Conservation (phyloP, 2,329 filamentous ascomycete genomes). For the Canariomyces notabilis region DNA sequence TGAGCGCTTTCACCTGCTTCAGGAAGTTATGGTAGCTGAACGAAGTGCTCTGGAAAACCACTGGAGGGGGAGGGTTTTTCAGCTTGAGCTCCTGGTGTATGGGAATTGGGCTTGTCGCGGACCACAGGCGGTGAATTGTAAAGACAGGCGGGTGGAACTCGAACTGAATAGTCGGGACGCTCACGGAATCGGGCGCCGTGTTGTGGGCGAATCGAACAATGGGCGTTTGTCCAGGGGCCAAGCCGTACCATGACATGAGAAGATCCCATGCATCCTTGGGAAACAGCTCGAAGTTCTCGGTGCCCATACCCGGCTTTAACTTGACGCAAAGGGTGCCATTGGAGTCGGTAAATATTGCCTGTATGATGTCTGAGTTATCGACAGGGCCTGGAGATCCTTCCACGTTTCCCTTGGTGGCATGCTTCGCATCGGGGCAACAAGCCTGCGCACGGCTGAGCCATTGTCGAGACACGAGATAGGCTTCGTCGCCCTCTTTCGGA, state of each 20-base stretch:
- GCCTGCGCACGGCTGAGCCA: constrained; percentile 75
- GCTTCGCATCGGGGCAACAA: constrained; percentile 54
- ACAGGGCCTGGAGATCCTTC: constrained; percentile 67
- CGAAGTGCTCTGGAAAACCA: constrained; percentile 66
- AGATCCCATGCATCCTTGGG: constrained; percentile 77
- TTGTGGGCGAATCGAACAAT: constrained; percentile 77
- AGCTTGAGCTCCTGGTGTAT: constrained; percentile 57
- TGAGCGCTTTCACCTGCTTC: constrained; percentile 62
- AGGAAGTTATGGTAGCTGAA: constrained; percentile 71
- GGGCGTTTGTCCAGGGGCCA: constrained; percentile 62
- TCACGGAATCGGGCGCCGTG: constrained; percentile 55
- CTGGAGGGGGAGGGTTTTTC: constrained; percentile 55
- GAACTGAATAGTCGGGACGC: constrained; percentile 64
- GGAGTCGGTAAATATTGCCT: constrained; percentile 51
- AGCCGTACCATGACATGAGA: constrained; percentile 75
- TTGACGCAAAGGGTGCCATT: constrained; percentile 59
- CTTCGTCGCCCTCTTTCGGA: constrained; percentile 65
- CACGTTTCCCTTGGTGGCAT: constrained; percentile 53
- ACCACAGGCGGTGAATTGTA: constrained; percentile 74
- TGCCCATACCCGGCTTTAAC: constrained; percentile 62
- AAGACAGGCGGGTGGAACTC: constrained; percentile 84
- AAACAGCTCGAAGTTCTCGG: constrained; percentile 72
- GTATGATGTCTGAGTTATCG: constrained; percentile 79
- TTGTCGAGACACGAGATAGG: constrained; percentile 69
- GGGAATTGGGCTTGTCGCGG: constrained; percentile 50